A percentile compares a stretch with the other conserved stretches of the same genome.
phyloP scores from a whole-genome alignment of 2,329 filamentous ascomycete genomes.

The Ploettnerulaceae sp. region DNA sequence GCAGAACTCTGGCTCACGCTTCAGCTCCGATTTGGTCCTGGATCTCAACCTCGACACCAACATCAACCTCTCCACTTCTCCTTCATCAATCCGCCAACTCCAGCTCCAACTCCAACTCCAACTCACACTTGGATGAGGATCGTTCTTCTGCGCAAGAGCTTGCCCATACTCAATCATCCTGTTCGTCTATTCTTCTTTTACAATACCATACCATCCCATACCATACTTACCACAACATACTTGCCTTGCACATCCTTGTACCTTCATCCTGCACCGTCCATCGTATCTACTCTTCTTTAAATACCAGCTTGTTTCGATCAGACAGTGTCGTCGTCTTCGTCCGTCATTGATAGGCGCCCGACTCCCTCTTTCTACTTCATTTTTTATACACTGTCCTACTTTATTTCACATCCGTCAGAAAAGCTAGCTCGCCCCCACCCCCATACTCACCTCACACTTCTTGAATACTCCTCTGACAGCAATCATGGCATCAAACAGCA shows the following conservation, averaged over 20 bases:
- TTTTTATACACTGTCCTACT: conserved; percentile 17
- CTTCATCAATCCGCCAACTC: conserved; percentile 10
- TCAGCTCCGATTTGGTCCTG: conserved; percentile 11
- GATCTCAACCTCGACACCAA: no score
- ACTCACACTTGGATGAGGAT: conserved; percentile 19
- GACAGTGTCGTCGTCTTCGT: conserved; percentile 22
- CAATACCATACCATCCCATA: conserved; percentile 7
- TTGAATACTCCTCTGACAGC: conserved; percentile 35
- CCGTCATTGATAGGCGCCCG: conserved; percentile 21
- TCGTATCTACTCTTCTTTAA: conserved; percentile 25
- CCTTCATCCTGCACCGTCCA: conserved; percentile 17
- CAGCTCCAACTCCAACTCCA: conserved; percentile 13
- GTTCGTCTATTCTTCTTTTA: conserved; percentile 33
- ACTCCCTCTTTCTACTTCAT: conserved; percentile 20
- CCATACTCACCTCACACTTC: conserved; percentile 21
- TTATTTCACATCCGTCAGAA: conserved; percentile 4
- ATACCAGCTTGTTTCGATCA: conserved; percentile 23
- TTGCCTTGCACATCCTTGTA: conserved; percentile 27
- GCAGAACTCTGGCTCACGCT: background rate
- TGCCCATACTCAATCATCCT: conserved; percentile 29
- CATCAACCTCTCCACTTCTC: background rate
- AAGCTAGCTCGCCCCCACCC: conserved; percentile 2
- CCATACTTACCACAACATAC: background rate
- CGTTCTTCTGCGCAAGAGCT: conserved; percentile 16
- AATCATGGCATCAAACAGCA: conserved; percentile 37